These are phyloP conservation scores for Pontederia crassipes DNA, from an alignment of 176 grass and related monocot species.

Conservation along the genomic window DNA sequence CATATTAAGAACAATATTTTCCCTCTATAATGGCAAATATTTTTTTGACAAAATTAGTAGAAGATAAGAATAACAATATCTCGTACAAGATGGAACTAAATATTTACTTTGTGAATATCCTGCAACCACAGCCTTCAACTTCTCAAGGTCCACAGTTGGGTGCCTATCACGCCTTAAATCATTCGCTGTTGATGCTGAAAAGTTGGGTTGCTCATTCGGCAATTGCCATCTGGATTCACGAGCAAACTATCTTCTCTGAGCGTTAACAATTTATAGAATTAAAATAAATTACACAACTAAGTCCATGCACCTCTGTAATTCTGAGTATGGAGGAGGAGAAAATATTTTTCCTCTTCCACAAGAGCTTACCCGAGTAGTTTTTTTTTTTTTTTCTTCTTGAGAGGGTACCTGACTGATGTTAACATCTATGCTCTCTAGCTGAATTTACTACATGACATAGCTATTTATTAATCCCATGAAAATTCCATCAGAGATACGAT, in stretches of 20 bases:
- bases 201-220: slow-evolving; percentile 46
- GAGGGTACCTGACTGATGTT: no score
- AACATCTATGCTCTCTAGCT: no score
- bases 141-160: slow-evolving; percentile 59
- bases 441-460: no score
- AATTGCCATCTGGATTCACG: slow-evolving; percentile 63
- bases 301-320: no score
- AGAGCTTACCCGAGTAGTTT: no score
- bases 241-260: background rate
- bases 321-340: no score
- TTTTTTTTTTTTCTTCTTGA: no score
- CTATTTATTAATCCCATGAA: no score
- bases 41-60: background rate
- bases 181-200: slow-evolving; percentile 70
- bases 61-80: background rate
- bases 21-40: background rate
- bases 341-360: no score
- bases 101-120: slow-evolving; percentile 65
- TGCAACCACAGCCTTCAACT: slow-evolving; percentile 59
- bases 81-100: background rate
- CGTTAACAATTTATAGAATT: background rate
- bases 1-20: no score
- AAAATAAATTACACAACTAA: slow-evolving; percentile 7
- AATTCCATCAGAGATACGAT: no score
- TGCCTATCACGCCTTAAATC: slow-evolving; percentile 46